These are phyloP conservation scores for Kingdonia uniflora DNA, from an alignment of 164 flowering plant species.

Conservation along the genomic window DNA sequence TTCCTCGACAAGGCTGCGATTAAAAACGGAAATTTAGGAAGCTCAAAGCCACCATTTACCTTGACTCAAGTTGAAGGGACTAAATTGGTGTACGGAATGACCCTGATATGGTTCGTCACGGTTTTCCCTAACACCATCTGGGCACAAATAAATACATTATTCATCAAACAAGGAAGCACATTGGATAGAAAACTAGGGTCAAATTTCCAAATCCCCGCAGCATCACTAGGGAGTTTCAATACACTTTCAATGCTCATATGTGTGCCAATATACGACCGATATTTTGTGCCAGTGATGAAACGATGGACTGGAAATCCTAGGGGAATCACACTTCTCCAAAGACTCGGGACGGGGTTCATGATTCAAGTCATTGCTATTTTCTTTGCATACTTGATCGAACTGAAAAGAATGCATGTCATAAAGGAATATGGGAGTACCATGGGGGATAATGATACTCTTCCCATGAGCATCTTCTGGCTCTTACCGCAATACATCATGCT, in stretches of 20 bases:
- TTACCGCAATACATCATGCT: constrained; percentile 15
- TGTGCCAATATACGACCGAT: constrained; percentile 38
- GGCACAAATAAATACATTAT: constrained; percentile 51
- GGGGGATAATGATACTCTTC: constrained; percentile 3
- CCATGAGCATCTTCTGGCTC: constrained; percentile 18
- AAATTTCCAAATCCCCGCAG: constrained; percentile 41
- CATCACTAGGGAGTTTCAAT: constrained; percentile 28
- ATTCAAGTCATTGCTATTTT: constrained; percentile 36
- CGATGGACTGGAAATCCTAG: constrained; percentile 39
- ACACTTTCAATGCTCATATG: constrained; percentile 45
- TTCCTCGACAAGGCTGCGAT: constrained; percentile 84
- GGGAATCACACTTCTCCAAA: constrained; percentile 51
- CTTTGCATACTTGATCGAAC: constrained; percentile 40
- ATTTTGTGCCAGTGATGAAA: constrained; percentile 31
- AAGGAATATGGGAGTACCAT: constrained; percentile 10
- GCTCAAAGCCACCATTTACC: constrained; percentile 39
- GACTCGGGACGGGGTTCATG: constrained; percentile 50
- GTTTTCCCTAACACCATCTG: constrained; percentile 39
- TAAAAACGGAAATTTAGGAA: constrained; percentile 17
- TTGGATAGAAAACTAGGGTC: constrained; percentile 25
- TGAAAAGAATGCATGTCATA: constrained; percentile 23
- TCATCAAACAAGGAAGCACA: constrained; percentile 49
- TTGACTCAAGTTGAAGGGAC: constrained; percentile 1
- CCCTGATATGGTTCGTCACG: background rate
- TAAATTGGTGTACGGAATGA: background rate